Evolutionary conservation across 2,329 filamentous ascomycete species (phyloP).

Genomic region (Teratosphaeria pseudoeucalypti): DNA sequence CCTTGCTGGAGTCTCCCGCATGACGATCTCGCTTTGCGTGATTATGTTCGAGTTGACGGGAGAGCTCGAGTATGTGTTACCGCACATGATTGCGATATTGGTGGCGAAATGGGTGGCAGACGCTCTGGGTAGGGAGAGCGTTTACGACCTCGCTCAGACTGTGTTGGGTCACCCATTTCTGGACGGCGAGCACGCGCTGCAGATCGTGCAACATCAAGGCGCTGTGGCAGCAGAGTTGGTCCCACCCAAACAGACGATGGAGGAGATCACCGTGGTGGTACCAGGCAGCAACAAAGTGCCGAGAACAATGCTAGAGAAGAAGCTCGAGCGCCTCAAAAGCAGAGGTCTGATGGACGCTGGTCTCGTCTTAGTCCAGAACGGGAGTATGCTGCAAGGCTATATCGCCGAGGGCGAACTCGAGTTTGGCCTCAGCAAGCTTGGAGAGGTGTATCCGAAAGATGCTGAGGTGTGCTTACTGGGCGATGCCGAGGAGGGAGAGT

Average conservation of each 20-base stretch:
- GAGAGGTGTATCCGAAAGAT: conserved; percentile 24
- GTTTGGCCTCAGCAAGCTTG: conserved; percentile 34
- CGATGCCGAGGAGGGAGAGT: conserved; percentile 24
- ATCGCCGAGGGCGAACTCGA: conserved; percentile 45
- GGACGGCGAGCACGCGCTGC: conserved; percentile 41
- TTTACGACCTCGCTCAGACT: conserved; percentile 51
- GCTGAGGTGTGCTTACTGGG: conserved; percentile 31
- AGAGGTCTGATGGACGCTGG: conserved; percentile 49
- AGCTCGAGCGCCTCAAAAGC: conserved; percentile 37
- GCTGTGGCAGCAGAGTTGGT: conserved; percentile 38
- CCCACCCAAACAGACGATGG: conserved; percentile 45
- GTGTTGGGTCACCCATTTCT: conserved; percentile 50
- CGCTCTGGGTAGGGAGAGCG: conserved; percentile 41
- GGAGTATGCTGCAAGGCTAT: conserved; percentile 44
- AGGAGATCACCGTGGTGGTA: conserved; percentile 44
- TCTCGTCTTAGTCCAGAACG: conserved; percentile 43
- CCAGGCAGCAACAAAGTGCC: conserved; percentile 35
- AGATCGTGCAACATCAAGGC: conserved; percentile 30
- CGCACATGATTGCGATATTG: conserved; percentile 50
- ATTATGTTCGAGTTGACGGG: conserved; percentile 55
- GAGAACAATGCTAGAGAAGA: conserved; percentile 32
- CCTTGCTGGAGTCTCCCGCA: conserved; percentile 47
- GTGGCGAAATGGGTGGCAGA: conserved; percentile 51
- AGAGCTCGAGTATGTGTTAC: conserved; percentile 47
- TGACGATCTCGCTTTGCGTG: conserved; percentile 49